Base-by-base conservation (phyloP, 805 yeast genomes). In the Vanderwaltozyma tropicalis region DNA sequence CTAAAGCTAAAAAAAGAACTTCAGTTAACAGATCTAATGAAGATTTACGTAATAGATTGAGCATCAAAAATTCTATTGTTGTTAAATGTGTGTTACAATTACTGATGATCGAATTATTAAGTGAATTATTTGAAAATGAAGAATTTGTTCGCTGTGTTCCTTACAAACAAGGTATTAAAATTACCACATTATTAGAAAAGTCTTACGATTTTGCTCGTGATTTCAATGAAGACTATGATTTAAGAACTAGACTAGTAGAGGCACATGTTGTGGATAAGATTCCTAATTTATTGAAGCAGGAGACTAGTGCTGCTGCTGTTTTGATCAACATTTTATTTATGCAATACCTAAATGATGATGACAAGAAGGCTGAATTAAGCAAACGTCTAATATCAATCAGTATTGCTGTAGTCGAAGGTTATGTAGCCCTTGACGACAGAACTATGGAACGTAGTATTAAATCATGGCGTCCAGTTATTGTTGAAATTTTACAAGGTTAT, bases 401-500 rank as follows among this genome's bases (percentile, higher is more conserved):
- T 50, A 74, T 72, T 8, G 68, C 74, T 5, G 80, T 89, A 22
- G 71, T 87, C 19, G 72, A 72, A 39, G 75, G 88, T 43, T 88
- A 76, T 57, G 71, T 78, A 24, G 68, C 71, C 2, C 68, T 88
- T 47, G 89, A 83, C 46, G 95, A 82, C 44, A 66, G 65, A 37
- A 61, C 75, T 5, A 89, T 83, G 58, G 86, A 80, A 50, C 74
- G 94, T 52, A 84, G 84, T 57, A 76, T 89, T 31, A 68, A 74
- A 14, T 79, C 94, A 3, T 81, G 96, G 94, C 71, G 82, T 50
- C 96, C 97, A 0, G 96, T 92, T 15, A 86, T 89, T 28, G 80
- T 84, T 25, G 95, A 83, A 55, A 81, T 92, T 18, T 64, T 80
- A 45, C 87, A 82, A 55, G 96, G 95, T 3, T 80, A 79, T 51